Evolutionary conservation across 2,329 filamentous ascomycete genomes (phyloP).

Genomic region (Trichoderma harzianum): DNA sequence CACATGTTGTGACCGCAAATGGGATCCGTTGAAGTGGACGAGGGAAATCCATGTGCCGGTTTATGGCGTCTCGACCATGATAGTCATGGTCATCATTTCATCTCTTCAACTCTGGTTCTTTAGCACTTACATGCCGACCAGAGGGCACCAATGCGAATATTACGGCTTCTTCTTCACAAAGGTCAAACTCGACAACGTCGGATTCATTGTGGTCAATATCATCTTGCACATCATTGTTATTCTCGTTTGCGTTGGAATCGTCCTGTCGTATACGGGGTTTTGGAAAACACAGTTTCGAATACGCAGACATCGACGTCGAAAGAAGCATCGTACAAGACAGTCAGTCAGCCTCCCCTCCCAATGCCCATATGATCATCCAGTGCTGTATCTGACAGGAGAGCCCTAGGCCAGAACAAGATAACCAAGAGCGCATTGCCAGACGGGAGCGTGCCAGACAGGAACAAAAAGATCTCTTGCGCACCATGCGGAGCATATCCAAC

Average conservation of each 20-base stretch:
- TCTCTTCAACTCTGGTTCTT: slow-evolving; percentile 35
- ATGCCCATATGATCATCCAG: neutral
- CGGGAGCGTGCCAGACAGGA: slow-evolving; percentile 15
- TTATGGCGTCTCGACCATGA: slow-evolving; percentile 27
- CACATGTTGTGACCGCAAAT: slow-evolving; percentile 30
- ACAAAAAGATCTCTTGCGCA: slow-evolving; percentile 26
- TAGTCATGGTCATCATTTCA: slow-evolving; percentile 27
- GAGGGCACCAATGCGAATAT: slow-evolving; percentile 23
- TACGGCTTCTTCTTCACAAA: slow-evolving; percentile 34
- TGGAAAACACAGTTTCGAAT: neutral
- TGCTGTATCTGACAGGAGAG: neutral
- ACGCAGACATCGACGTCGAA: slow-evolving; percentile 23
- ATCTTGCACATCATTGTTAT: slow-evolving; percentile 30
- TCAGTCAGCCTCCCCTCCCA: neutral
- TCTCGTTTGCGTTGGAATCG: slow-evolving; percentile 25
- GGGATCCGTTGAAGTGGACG: slow-evolving; percentile 31
- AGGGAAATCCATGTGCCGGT: slow-evolving; percentile 27
- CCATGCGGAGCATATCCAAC: slow-evolving; percentile 24
- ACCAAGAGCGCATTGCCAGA: neutral
- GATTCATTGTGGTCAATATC: slow-evolving; percentile 30
- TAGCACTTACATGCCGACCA: slow-evolving; percentile 26
- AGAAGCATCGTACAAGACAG: slow-evolving; percentile 13
- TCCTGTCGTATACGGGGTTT: neutral
- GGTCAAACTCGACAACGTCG: slow-evolving; percentile 26
- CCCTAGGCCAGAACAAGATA: slow-evolving; percentile 15